Percentiles rank a stretch among this genome's conserved stretches.
phyloP scores from a whole-genome alignment of 768 basidiomycete species.

The Vishniacozyma victoriae region DNA sequence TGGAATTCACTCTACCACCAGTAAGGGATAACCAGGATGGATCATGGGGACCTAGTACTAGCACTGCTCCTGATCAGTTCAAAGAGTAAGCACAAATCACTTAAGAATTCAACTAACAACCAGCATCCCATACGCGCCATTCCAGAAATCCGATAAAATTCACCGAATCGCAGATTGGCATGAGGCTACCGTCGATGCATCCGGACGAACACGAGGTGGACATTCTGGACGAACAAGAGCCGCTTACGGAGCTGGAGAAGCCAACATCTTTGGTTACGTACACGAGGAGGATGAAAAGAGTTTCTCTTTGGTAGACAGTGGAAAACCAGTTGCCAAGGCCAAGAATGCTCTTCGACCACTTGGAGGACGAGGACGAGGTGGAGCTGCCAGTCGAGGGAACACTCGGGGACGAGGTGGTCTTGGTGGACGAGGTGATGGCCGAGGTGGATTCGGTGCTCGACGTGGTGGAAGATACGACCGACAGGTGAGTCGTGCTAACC shows the following conservation, averaged over 20 bases:
- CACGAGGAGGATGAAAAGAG: slow-evolving; percentile 96
- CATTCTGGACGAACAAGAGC: slow-evolving; percentile 50
- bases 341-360: slow-evolving; percentile 7
- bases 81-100: slow-evolving; percentile 57
- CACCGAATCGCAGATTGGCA: slow-evolving; percentile 94
- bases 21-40: slow-evolving; percentile 90
- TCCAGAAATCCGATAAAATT: slow-evolving; percentile 97
- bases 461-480: too few species aligned
- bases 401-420: slow-evolving; percentile 46
- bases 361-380: slow-evolving; percentile 12
- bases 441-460: slow-evolving; percentile 55
- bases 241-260: slow-evolving; percentile 70
- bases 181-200: slow-evolving; percentile 45
- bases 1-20: slow-evolving; percentile 67
- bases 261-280: slow-evolving; percentile 91
- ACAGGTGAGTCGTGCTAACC: too few species aligned
- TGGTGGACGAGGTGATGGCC: slow-evolving; percentile 28
- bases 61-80: slow-evolving; percentile 71
- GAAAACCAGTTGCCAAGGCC: slow-evolving; percentile 17
- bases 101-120: background rate
- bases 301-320: slow-evolving; percentile 93
- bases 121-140: slow-evolving; percentile 90
- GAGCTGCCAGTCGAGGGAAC: slow-evolving; percentile 46
- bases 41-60: slow-evolving; percentile 59
- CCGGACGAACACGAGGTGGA: slow-evolving; percentile 6